Conservation (phyloP, 2,329 filamentous ascomycete genomes). For the Beauveria bassiana region DNA sequence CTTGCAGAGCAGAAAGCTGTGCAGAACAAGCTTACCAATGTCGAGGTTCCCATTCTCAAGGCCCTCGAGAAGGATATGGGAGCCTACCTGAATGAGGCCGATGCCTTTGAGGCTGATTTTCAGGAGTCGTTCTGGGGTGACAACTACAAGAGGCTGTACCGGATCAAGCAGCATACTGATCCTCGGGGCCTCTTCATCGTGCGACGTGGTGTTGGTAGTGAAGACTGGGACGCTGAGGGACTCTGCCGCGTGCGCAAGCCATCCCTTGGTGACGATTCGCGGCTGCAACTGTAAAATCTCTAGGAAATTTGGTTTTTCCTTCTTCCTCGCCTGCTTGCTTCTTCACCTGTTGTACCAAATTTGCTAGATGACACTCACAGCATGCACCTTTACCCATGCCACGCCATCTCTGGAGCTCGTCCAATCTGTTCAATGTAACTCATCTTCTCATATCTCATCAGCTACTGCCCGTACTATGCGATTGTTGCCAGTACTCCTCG, state of each 20-base stretch:
- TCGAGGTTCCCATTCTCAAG: constrained; percentile 18
- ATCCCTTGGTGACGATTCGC: not conserved
- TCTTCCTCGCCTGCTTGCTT: too few relatives aligned
- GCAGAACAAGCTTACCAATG: constrained; percentile 22
- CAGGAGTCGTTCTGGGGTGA: constrained; percentile 29
- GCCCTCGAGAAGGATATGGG: constrained; percentile 19
- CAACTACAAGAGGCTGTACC: constrained; percentile 26
- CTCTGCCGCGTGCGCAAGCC: constrained; percentile 1
- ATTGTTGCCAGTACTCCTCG: too few relatives aligned
- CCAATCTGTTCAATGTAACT: too few relatives aligned
- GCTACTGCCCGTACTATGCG: too few relatives aligned
- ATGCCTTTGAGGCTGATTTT: constrained; percentile 29
- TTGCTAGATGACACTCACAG: too few relatives aligned
- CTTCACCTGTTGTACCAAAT: too few relatives aligned
- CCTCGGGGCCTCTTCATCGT: constrained; percentile 29
- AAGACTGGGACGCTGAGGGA: constrained; percentile 25
- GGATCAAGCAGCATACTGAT: constrained; percentile 28
- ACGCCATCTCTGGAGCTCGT: too few relatives aligned
- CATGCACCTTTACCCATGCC: too few relatives aligned
- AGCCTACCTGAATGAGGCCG: constrained; percentile 25
- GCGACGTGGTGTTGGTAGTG: constrained; percentile 29
- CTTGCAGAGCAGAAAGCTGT: constrained; percentile 19
- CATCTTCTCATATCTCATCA: too few relatives aligned
- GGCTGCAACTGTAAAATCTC: not conserved
- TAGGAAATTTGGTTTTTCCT: not conserved